phyloP scores from a whole-genome alignment of 352 stramenopile species.

The Pythium brachiatum region DNA sequence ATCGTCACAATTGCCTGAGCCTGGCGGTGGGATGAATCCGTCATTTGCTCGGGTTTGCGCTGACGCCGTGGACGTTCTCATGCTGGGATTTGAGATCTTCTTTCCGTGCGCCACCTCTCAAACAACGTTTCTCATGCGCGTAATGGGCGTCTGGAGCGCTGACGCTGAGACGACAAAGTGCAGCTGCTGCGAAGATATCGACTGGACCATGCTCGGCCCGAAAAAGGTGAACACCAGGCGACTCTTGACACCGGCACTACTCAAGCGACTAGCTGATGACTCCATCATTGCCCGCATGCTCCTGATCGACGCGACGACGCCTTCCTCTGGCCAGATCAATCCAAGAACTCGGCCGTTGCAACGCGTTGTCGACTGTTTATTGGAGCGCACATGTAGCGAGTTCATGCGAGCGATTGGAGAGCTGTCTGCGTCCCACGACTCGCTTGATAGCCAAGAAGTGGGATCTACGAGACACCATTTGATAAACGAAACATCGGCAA shows the following conservation, averaged over 20 bases:
- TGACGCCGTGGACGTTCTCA: conserved; percentile 58
- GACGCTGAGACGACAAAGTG: neutral
- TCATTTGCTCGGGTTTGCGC: neutral
- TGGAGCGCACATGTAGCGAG: conserved; percentile 5
- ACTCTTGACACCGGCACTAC: conserved; percentile 49
- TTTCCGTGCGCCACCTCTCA: conserved; percentile 78
- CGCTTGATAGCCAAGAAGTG: neutral
- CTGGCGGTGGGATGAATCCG: neutral
- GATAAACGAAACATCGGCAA: neutral
- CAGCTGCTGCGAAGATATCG: conserved; percentile 5
- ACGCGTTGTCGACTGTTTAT: conserved; percentile 1
- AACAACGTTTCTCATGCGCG: conserved; percentile 51
- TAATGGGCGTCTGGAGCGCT: conserved; percentile 10
- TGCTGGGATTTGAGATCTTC: conserved; percentile 87
- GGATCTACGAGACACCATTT: neutral
- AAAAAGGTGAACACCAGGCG: conserved; percentile 25
- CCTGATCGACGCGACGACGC: conserved; percentile 11
- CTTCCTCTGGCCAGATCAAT: neutral
- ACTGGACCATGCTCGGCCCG: conserved; percentile 13
- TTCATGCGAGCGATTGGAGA: conserved; percentile 18
- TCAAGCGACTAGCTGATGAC: conserved; percentile 73
- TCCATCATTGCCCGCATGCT: conserved; percentile 44
- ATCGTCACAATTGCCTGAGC: neutral
- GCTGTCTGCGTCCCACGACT: neutral
- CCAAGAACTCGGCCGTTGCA: neutral